These are phyloP conservation scores for Aspergillus fumigatus DNA, from an alignment of 2,329 filamentous ascomycete species.

Conservation along the genomic window DNA sequence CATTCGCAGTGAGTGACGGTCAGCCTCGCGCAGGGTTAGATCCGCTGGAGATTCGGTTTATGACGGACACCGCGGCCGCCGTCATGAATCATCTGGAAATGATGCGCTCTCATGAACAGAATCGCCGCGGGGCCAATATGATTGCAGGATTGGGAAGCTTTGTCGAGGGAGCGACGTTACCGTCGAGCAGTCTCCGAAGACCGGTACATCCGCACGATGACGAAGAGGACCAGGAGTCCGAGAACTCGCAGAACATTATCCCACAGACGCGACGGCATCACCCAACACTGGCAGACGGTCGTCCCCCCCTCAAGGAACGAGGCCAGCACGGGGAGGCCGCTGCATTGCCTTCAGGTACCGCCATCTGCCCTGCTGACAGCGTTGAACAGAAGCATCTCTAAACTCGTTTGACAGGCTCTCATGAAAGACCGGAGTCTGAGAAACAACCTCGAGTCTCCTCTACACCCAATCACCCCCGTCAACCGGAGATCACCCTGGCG, in stretches of 20 bases:
- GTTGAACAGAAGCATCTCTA: not conserved
- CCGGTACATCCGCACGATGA: slow-evolving; percentile 9
- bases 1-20: slow-evolving; percentile 5
- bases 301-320: not conserved
- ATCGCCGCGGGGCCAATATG: slow-evolving; percentile 8
- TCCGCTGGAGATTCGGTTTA: slow-evolving; percentile 4
- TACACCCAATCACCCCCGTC: not conserved
- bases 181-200: slow-evolving; percentile 2
- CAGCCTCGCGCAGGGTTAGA: not conserved
- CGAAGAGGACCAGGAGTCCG: not conserved
- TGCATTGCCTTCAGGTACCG: not conserved
- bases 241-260: not conserved
- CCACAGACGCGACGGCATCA: not conserved
- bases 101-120: slow-evolving; percentile 7
- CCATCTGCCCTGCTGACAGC: not conserved
- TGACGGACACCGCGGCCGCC: slow-evolving; percentile 7
- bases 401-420: not conserved
- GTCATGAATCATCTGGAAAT: slow-evolving; percentile 11
- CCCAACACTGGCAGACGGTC: not conserved
- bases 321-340: not conserved
- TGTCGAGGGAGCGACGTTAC: slow-evolving; percentile 5
- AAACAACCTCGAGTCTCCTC: not conserved
- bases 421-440: not conserved
- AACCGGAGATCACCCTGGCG: slow-evolving; percentile 8
- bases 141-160: slow-evolving; percentile 7